A percentile compares a stretch with the other conserved stretches of the same genome.
Conservation (phyloP, 1,139 yeast genomes). For the Blastobotrys proliferans region DNA sequence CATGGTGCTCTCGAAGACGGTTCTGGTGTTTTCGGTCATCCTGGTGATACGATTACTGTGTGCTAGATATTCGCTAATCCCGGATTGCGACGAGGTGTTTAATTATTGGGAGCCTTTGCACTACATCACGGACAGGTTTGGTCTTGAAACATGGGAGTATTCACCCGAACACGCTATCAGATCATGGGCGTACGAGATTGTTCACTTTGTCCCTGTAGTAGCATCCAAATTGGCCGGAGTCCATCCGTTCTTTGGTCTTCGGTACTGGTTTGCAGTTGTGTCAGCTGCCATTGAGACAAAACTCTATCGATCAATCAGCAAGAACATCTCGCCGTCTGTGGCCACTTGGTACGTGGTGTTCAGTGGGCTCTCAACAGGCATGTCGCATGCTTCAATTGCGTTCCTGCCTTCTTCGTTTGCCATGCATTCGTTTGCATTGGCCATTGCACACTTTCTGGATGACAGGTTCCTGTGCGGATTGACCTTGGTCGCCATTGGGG, state of each 20-base stretch:
- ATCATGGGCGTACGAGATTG: constrained; percentile 63
- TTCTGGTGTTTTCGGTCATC: constrained; percentile 15
- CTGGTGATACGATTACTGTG: constrained; percentile 43
- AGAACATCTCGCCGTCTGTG: constrained; percentile 36
- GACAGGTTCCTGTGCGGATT: constrained; percentile 41
- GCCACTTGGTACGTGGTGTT: constrained; percentile 59
- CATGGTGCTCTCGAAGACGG: no score
- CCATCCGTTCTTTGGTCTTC: constrained; percentile 44
- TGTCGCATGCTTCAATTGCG: constrained; percentile 83
- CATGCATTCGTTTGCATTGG: constrained; percentile 61
- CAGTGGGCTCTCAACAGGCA: constrained; percentile 53
- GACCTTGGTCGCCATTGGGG: constrained; percentile 57
- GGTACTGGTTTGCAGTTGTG: constrained; percentile 51
- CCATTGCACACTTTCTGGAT: constrained; percentile 41
- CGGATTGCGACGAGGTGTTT: constrained; percentile 85
- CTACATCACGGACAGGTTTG: constrained; percentile 70
- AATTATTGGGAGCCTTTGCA: constrained; percentile 93
- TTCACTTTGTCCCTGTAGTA: constrained; percentile 34
- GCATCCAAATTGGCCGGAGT: constrained; percentile 8
- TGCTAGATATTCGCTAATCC: constrained; percentile 58
- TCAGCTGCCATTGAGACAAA: constrained; percentile 53
- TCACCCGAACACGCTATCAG: constrained; percentile 87
- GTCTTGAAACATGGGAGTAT: constrained; percentile 96
- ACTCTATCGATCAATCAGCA: constrained; percentile 45
- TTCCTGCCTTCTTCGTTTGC: constrained; percentile 84